Evolutionary conservation across 495 filamentous ascomycete species (phyloP), one percentile per base, ranked within the genome.

Genomic region (Diplogelasinospora grovesii): DNA sequence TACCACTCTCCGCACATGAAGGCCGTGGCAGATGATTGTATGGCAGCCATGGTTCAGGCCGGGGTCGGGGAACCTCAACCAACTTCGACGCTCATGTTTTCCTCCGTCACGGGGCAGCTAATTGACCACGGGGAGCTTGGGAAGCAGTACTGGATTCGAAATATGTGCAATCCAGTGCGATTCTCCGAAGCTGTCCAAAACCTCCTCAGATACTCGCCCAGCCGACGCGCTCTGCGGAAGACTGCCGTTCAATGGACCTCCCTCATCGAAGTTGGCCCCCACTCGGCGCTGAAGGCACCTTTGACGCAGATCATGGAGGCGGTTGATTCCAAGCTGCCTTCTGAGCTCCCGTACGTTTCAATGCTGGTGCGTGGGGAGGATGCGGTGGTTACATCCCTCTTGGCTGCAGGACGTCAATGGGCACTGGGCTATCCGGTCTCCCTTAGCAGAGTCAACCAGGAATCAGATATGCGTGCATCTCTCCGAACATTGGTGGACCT

Each of bases 181-280:
- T 71, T 69, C 43, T 46, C 45, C 1, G 39, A 60, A 5, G 61
- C 63, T 13, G 38, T 70, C 45, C 5, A 22, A 10, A 10, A 18
- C 2, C 22, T 35, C 5, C 22, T 43, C 8, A 27, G 10, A 22
- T 21, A 21, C 15, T 36, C 10, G 9, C 13, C 33, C 4, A 36
- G n/a, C n/a, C 31, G n/a, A 27, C 25, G 25, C 25, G 25, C 25
- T 32, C 29, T 32, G 7, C 5, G 34, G 25, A 19, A 48, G 43
- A 45, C 48, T 29, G 20, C 6, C 22, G 8, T 52, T 1, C 25
- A 39, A n/a, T n/a, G n/a, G n/a, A n/a, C n/a, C 19, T 36, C 65
- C 5, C 24, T 78, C 5, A 25, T 80, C 24, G 76, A 80, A 46
- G 53, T 80, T 7, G 74, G 76, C 0, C 73, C 76, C 2, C 67